phyloP scores from a whole-genome alignment of 2,329 filamentous ascomycete genomes.

The Colletotrichum sp. region DNA sequence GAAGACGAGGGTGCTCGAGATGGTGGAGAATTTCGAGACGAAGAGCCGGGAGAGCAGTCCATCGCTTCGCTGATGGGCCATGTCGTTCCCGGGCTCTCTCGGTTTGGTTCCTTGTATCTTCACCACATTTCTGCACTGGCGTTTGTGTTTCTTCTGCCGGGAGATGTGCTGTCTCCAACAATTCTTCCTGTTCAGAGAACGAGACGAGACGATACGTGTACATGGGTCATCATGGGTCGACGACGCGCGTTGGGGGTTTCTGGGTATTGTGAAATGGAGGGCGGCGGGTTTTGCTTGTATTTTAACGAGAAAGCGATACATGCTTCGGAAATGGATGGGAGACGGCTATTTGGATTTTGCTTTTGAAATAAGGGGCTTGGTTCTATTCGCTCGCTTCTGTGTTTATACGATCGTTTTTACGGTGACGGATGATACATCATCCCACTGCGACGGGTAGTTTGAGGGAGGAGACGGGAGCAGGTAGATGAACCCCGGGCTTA shows the following conservation, averaged over 20 bases:
- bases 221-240: neutral
- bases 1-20: slow-evolving; percentile 53
- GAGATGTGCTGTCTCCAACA: neutral
- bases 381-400: neutral
- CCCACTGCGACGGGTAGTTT: too few species aligned
- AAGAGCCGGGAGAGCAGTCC: slow-evolving; percentile 46
- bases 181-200: neutral
- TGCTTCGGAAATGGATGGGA: neutral
- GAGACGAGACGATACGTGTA: neutral
- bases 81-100: neutral
- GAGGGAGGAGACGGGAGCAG: too few species aligned
- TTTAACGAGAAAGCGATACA: neutral
- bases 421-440: too few species aligned
- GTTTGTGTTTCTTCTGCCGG: neutral
- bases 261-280: neutral
- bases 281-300: neutral
- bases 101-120: neutral
- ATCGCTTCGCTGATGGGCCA: neutral
- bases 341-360: neutral
- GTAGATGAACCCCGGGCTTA: too few species aligned
- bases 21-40: slow-evolving; percentile 62
- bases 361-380: neutral
- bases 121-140: neutral
- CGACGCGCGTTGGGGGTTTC: neutral
- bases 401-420: neutral